Evolutionary conservation across 768 basidiomycete genomes (phyloP), one percentile per base, ranked within the genome.

Genomic region (Termitomyces sp.): DNA sequence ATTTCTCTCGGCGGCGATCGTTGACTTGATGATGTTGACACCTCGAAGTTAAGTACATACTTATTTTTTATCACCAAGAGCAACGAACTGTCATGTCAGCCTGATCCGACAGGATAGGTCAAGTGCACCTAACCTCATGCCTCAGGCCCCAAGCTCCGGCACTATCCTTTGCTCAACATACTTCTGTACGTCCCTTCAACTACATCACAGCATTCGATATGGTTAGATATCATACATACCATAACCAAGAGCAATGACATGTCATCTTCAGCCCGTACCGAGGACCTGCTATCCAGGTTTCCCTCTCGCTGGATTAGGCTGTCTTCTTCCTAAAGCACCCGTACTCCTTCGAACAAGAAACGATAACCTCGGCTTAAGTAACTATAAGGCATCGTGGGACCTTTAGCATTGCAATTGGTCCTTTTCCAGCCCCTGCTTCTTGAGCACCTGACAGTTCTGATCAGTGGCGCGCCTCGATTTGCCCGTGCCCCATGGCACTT

Each of bases 51-150:
- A 38, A 38, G 35, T 36, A 38, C 36, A 14, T 14, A 20, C 23
- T 23, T 23, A 23, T 23, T 23, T 32, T 14, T 50, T 33, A 53
- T 28, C 16, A 47, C 56, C 56, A 57, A 43, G 51, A 61, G 32
- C 56, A 55, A 53, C 43, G 54, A 60, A 36, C 32, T 56, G 54
- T 16, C 59, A 55, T 50, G 16, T 33, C n/a, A 59, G 20, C 47
- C 36, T 62, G 58, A 62, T 59, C 58, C 61, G 55, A n/a, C 49
- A 47, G 36, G 46, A 33, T 46, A 50, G 44, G 54, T 48, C 57
- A 59, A 23, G n/a, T n/a, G n/a, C 35, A 53, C 18, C 50, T 28
- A 35, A 36, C 12, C n/a, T 30, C 16, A 57, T 33, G 4, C 40
- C 49, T 56, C 33, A 38, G 38, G 6, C 14, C 14, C 14, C 8